These are phyloP conservation scores for Vitis riparia DNA, from an alignment of 164 flowering plant species.

Conservation along the genomic window DNA sequence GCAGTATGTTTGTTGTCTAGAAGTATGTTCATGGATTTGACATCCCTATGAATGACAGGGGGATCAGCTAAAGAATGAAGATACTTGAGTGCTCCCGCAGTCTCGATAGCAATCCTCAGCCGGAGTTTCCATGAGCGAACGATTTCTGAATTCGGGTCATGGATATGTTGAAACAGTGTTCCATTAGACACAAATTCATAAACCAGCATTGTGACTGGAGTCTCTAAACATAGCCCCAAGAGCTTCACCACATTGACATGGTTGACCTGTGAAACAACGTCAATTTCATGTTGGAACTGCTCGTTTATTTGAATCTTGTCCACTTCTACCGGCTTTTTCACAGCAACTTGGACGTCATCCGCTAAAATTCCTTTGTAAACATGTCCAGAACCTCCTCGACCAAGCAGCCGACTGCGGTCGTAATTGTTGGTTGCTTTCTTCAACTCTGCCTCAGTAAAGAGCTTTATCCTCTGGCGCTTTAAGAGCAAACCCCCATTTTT, in stretches of 20 bases:
- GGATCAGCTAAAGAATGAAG: slow-evolving; percentile 4
- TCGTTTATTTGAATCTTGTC: neutral
- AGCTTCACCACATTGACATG: slow-evolving; percentile 2
- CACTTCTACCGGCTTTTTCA: neutral
- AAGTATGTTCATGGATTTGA: slow-evolving; percentile 6
- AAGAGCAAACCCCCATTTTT: slow-evolving; percentile 4
- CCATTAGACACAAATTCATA: slow-evolving; percentile 9
- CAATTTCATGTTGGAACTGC: neutral
- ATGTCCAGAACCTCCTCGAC: neutral
- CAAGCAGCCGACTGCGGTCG: neutral
- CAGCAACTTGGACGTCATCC: neutral
- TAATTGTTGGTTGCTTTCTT: slow-evolving; percentile 2
- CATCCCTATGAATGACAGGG: slow-evolving; percentile 10
- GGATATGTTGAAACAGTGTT: slow-evolving; percentile 3
- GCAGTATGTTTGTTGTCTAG: slow-evolving; percentile 2
- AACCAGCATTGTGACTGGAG: slow-evolving; percentile 1
- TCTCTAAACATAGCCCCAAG: slow-evolving; percentile 12
- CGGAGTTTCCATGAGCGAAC: neutral
- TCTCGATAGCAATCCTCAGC: neutral
- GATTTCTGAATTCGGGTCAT: neutral
- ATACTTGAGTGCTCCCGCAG: slow-evolving; percentile 2
- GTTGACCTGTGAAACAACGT: slow-evolving; percentile 1
- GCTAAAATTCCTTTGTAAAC: neutral
- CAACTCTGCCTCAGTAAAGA: neutral
- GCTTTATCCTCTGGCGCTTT: slow-evolving; percentile 1